A percentile compares a stretch with the other conserved stretches of the same genome.
phyloP scores from a whole-genome alignment of 2,329 filamentous ascomycete genomes.

The Aspergillus amoenus region DNA sequence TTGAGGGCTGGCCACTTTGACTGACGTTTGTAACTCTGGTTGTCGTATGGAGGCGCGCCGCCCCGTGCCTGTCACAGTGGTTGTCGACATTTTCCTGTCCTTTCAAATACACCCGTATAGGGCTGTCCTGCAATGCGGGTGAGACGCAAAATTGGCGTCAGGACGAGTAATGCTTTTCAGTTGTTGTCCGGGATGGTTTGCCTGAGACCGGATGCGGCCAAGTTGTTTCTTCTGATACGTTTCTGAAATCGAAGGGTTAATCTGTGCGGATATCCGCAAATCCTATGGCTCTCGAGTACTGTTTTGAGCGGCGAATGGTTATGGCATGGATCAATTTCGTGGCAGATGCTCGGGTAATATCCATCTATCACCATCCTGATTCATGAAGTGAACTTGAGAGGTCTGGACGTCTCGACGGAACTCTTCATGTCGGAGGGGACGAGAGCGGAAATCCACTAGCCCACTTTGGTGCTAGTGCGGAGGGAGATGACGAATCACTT shows the following conservation, averaged over 20 bases:
- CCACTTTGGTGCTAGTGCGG: background rate
- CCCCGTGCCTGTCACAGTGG: constrained; percentile 40
- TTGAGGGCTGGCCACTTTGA: constrained; percentile 29
- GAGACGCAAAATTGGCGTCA: background rate
- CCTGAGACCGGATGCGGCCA: background rate
- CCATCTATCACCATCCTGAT: constrained; percentile 3
- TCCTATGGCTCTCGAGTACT: background rate
- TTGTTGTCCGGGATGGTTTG: background rate
- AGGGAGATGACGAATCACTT: constrained; percentile 32
- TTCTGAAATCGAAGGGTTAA: background rate
- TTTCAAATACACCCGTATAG: background rate
- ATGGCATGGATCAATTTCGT: background rate
- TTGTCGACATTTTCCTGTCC: constrained; percentile 38
- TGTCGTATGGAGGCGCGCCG: constrained; percentile 41
- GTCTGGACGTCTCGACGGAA: background rate
- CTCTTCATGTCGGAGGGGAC: background rate
- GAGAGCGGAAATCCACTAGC: background rate
- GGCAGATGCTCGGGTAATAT: constrained; percentile 1
- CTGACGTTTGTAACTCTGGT: constrained; percentile 33
- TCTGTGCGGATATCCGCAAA: background rate
- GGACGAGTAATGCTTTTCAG: background rate
- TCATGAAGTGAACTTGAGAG: background rate
- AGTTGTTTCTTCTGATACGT: background rate
- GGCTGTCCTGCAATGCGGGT: background rate
- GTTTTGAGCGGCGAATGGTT: background rate